These are phyloP conservation scores for Phylloporus sp. DNA, from an alignment of 768 basidiomycete genomes.

Conservation along the genomic window DNA sequence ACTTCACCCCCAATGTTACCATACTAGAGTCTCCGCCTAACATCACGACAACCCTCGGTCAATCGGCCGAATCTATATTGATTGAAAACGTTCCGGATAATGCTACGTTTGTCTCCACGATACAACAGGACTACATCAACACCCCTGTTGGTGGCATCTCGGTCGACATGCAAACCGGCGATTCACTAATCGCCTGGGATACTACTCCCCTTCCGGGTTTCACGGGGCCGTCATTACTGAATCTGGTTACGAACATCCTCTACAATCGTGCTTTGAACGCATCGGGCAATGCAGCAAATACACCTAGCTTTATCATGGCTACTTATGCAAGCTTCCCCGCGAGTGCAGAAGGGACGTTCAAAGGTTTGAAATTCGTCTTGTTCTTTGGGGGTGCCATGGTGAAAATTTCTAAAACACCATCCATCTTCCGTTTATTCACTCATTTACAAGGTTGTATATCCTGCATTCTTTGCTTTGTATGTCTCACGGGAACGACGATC, in stretches of 20 bases:
- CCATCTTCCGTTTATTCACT: background rate
- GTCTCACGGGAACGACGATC: constrained; percentile 68
- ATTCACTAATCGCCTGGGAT: constrained; percentile 69
- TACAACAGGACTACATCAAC: constrained; percentile 49
- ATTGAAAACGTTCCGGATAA: constrained; percentile 50
- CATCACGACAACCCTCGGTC: constrained; percentile 45
- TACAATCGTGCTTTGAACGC: constrained; percentile 60
- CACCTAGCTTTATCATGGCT: constrained; percentile 53
- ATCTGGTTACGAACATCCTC: constrained; percentile 63
- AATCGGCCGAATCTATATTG: constrained; percentile 32
- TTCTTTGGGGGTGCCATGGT: constrained; percentile 78
- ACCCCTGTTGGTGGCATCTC: constrained; percentile 69
- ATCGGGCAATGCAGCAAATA: constrained; percentile 35
- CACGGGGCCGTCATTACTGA: constrained; percentile 59
- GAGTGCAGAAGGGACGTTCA: no score
- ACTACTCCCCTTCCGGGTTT: constrained; percentile 54
- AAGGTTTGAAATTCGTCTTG: constrained; percentile 36
- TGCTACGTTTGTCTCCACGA: constrained; percentile 52
- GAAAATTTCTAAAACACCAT: constrained; percentile 9
- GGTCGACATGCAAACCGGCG: constrained; percentile 45
- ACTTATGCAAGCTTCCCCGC: constrained; percentile 55
- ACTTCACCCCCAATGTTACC: constrained; percentile 30
- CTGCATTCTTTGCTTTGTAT: constrained; percentile 80
- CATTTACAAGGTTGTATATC: constrained; percentile 56
- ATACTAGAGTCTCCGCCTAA: constrained; percentile 55